Evolutionary conservation across 2,329 filamentous ascomycete species (phyloP), one percentile per base, ranked within the genome.

Genomic region (Botrytis porri): DNA sequence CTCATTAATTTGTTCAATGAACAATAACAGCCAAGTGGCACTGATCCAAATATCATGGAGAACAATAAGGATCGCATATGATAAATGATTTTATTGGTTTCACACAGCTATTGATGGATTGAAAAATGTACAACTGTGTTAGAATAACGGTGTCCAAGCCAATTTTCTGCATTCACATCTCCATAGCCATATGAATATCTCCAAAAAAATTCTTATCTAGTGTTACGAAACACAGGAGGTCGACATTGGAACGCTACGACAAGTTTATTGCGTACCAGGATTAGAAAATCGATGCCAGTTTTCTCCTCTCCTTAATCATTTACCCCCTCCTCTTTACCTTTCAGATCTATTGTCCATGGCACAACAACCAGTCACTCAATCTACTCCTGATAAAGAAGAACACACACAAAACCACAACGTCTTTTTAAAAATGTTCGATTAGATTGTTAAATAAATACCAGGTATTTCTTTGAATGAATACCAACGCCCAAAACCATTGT

Each of bases 391-490:
- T 16, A 32, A 59, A 67, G 9, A 6, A 18, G 25, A 41, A 41
- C 5, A 18, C 48, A 22, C 29, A 20, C 7, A 7, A 59, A 70
- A 4, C 18, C 32, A 10, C 22, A 70, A n/a, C 18, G 1, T 2
- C 25, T 29, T 3, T 39, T 48, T n/a, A 2, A 9, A 37, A 16
- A 43, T 20, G 7, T 45, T 22, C 14, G n/a, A 45, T 37, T 63
- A 51, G 48, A 70, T 63, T 63, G 48, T 70, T 37, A 57, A 41
- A 64, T 37, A 65, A 32, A 54, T 32, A n/a, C 8, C 45, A 54
- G 51, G 48, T 39, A n/a, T 45, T 63, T 63, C 25, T 48, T 51
- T 39, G 10, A 51, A 63, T 70, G 51, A 48, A 70, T 63, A 32
- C 66, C 25, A 43, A 62, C 62, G 45, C 37, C 60, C 22, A 35